Base-by-base conservation (phyloP, 306 rosid species). In the Sindora glabra region DNA sequence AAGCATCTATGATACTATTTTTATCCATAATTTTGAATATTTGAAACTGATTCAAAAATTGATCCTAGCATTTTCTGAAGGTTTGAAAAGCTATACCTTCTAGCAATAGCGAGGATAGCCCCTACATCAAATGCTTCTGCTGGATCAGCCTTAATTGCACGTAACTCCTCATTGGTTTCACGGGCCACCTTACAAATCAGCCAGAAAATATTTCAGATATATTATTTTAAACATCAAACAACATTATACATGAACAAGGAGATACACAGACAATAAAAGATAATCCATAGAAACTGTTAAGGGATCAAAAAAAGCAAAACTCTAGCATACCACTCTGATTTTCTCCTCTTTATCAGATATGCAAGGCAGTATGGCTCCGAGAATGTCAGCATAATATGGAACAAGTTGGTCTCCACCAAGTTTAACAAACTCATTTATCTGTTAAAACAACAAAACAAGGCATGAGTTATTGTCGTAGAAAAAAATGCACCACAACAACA, bases 281-380 rank as follows among this genome's bases (percentile, higher is more conserved):
- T 32, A 22, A 40, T n/a, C n/a, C n/a, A n/a, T n/a, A n/a, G n/a
- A n/a, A n/a, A n/a, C n/a, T n/a, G n/a, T n/a, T n/a, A n/a, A n/a
- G 13, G 15, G 10, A 9, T 8, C 15, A 71, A 13, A 32, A 51
- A 6, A 47, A 19, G 36, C 59, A 71, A 70, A 36, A 45, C 36
- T 34, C 24, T 17, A 67, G 65, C 33, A 36, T 74, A 94, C 99
- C 94, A 94, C 97, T 84, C 99, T 77, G 44, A 94, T 94, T 78
- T 94, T 94, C 80, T 94, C 99, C 77, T 94, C 99, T 89, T 89
- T 94, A 81, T 94, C 99, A 45, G 99, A 85, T 77, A 94, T 94
- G 79, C 94, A 94, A 50, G 99, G 99, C 67, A 94, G 70, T 73
- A 94, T 89, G 63, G 95, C 99, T 52, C 97, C 97, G 45, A 94